phyloP scores from a whole-genome alignment of 176 grass and related monocot species.

The Bothriochloa decipiens region DNA sequence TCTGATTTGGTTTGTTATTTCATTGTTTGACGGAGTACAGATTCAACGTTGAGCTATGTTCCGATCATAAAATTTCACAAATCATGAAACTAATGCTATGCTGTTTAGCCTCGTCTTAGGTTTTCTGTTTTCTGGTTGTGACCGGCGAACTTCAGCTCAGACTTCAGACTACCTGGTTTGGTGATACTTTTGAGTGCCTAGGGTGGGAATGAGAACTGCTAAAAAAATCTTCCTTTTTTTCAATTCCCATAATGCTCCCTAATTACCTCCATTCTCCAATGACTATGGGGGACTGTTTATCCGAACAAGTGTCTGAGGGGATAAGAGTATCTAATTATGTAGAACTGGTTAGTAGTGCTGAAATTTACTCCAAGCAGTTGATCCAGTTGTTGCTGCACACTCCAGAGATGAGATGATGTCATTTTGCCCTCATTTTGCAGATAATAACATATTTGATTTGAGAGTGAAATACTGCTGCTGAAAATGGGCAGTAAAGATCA shows the following conservation, averaged over 20 bases:
- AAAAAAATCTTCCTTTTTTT: neutral
- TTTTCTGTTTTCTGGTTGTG: neutral
- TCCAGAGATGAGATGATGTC: neutral
- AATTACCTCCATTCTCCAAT: neutral
- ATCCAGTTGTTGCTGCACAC: neutral
- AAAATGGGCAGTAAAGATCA: constrained; percentile 30
- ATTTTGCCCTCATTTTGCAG: constrained; percentile 10
- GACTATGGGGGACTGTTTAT: neutral
- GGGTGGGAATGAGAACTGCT: neutral
- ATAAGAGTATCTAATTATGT: neutral
- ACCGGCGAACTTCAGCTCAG: neutral
- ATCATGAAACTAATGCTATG: neutral
- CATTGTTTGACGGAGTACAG: no score
- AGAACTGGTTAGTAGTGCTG: neutral
- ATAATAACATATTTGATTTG: neutral
- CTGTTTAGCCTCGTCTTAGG: neutral
- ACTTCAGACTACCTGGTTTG: neutral
- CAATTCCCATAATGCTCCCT: neutral
- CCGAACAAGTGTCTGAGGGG: neutral
- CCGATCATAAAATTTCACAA: no score
- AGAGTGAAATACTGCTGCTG: constrained; percentile 7
- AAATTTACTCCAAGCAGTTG: neutral
- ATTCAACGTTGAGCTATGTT: no score
- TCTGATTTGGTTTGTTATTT: no score
- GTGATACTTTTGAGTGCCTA: neutral